Evolutionary conservation across 2,329 filamentous ascomycete genomes (phyloP).

Genomic region (Tolypocladium pustulatum): DNA sequence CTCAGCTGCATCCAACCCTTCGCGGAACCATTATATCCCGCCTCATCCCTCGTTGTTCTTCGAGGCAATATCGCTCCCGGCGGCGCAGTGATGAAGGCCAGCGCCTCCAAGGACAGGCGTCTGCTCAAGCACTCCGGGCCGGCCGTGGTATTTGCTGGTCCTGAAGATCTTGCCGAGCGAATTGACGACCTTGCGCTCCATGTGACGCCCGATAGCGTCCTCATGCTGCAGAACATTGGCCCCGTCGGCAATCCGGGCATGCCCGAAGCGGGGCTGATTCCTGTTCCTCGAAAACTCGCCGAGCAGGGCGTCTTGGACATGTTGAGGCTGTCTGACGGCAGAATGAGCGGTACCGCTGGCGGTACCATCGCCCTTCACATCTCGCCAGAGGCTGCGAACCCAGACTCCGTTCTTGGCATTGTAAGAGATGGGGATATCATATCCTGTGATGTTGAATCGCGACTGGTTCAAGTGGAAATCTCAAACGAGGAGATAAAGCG

Average conservation of each 20-base stretch:
- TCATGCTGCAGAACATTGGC: slow-evolving; percentile 81
- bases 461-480: slow-evolving; percentile 48
- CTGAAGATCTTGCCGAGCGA: slow-evolving; percentile 63
- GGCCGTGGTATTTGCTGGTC: slow-evolving; percentile 59
- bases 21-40: slow-evolving; percentile 52
- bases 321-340: slow-evolving; percentile 74
- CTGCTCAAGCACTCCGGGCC: slow-evolving; percentile 34
- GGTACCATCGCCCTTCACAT: slow-evolving; percentile 88
- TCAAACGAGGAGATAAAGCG: slow-evolving; percentile 54
- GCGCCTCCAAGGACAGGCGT: slow-evolving; percentile 65
- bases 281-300: slow-evolving; percentile 65
- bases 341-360: slow-evolving; percentile 78
- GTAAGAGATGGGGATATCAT: slow-evolving; percentile 69
- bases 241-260: slow-evolving; percentile 87
- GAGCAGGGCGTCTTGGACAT: slow-evolving; percentile 68
- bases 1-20: slow-evolving; percentile 54
- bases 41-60: slow-evolving; percentile 73
- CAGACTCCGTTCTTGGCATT: slow-evolving; percentile 67
- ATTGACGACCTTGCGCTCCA: slow-evolving; percentile 49
- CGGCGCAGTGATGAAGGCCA: slow-evolving; percentile 84
- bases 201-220: slow-evolving; percentile 47
- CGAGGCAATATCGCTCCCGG: slow-evolving; percentile 73
- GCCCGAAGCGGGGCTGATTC: slow-evolving; percentile 65
- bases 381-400: slow-evolving; percentile 69
- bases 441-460: slow-evolving; percentile 63